Base-by-base conservation (phyloP, 2,329 filamentous ascomycete genomes). In the Exophiala oligosperma region DNA sequence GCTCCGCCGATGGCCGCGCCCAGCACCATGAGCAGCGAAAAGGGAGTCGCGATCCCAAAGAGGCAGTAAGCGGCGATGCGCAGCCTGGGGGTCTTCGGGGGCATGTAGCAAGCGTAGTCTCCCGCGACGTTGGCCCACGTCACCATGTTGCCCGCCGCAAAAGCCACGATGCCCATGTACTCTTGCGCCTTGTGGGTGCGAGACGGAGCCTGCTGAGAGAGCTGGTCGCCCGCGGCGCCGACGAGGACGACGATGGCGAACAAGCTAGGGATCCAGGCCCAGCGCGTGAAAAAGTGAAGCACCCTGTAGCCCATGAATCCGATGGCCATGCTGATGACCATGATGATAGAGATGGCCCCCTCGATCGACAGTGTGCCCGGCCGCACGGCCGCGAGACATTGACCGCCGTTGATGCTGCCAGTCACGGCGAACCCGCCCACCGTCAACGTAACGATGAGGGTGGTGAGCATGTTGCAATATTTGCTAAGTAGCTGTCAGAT, bases 1-100 rank as follows among this genome's bases (percentile, higher is more conserved):
- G 84, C 84, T 4, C 83, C 84, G 21, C 80, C 84, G 43, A 88
- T 85, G 14, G 85, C 84, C 6, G 84, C 82, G 6, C 85, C 85
- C 0, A 88, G 78, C 0, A 76, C 77, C 83, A 88, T 86, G 49
- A 88, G 76, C 0, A 82, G 75, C 32, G 84, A 74, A 0, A 82
- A 82, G 0, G 84, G 83, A 4, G 81, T 63, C 5, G 77, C 69
- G 2, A 86, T 77, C 9, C 85, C 85, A 11, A 76, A 64, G 66
- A 23, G 26, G 54, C 32, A 43, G 48, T 56, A 56, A 2, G 28
- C 11, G 7, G 28, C 29, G 9, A 56, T 32, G 24, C 54, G 29
- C 21, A 12, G 14, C 23, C 38, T 3, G 9, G 54, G 47, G 6
- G 54, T 37, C 11, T 29, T 2, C 6, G 54, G 46, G 5, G 47